A percentile compares a stretch with the other conserved stretches of the same genome.
Evolutionary conservation across 2,329 filamentous ascomycete species (phyloP).

Genomic region (Pseudomassariella vexata): DNA sequence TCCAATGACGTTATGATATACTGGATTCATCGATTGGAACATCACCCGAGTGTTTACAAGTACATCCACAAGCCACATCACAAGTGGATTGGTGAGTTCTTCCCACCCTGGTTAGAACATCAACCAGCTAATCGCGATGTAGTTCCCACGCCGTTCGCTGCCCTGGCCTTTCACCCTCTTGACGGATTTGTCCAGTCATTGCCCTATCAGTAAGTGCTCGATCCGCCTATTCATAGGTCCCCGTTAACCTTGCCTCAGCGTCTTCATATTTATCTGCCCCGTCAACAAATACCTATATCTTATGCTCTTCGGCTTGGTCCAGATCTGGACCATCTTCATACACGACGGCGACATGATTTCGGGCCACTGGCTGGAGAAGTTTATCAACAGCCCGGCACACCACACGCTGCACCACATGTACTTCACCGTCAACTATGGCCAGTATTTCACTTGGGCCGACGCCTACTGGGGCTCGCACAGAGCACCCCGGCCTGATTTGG

Average conservation of each 20-base stretch:
- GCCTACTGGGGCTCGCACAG: conserved; percentile 37
- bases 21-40: conserved; percentile 70
- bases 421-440: conserved; percentile 44
- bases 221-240: background rate
- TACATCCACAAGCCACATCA: conserved; percentile 93
- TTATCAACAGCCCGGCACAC: conserved; percentile 41
- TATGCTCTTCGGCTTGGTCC: conserved; percentile 35
- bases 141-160: conserved; percentile 41
- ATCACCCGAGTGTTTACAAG: conserved; percentile 75
- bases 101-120: too few relatives aligned
- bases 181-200: conserved; percentile 40
- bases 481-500: conserved; percentile 34
- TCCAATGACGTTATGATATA: conserved; percentile 41
- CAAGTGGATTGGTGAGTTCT: conserved; percentile 87
- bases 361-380: conserved; percentile 39
- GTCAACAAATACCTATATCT: conserved; percentile 40
- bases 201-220: conserved; percentile 37
- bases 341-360: conserved; percentile 44
- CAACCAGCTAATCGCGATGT: conserved; percentile 14
- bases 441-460: conserved; percentile 43
- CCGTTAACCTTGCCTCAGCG: conserved; percentile 17
- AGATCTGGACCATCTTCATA: conserved; percentile 44
- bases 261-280: conserved; percentile 38
- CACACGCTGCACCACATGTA: conserved; percentile 44
- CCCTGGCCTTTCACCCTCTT: conserved; percentile 40